Conservation (phyloP, 371 early-diverging fungal genomes). For the Mucor sp. region DNA sequence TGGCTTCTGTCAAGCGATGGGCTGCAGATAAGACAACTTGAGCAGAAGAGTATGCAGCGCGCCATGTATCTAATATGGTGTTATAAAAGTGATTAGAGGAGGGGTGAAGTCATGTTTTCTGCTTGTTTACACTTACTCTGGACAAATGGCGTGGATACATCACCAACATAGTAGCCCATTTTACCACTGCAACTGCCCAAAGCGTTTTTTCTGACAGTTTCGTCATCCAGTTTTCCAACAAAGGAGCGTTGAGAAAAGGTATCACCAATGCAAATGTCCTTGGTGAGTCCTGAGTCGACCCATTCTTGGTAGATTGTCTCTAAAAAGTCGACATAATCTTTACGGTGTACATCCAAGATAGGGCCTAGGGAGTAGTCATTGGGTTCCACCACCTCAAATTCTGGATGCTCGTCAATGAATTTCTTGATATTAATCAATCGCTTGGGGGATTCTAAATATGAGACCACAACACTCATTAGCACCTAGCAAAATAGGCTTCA, state of each 20-base stretch:
- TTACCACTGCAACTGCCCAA: constrained; percentile 16
- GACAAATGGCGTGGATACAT: constrained; percentile 59
- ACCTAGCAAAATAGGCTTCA: too few relatives aligned
- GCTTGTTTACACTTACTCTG: constrained; percentile 35
- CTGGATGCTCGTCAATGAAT: constrained; percentile 27
- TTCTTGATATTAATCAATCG: constrained; percentile 36
- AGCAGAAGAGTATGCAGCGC: constrained; percentile 65
- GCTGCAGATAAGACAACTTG: constrained; percentile 69
- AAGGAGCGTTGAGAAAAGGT: constrained; percentile 47
- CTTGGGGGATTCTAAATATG: constrained; percentile 36
- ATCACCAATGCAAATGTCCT: constrained; percentile 63
- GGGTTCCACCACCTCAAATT: constrained; percentile 36
- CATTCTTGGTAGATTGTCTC: constrained; percentile 60
- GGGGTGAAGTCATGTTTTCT: not conserved
- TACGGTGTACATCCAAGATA: constrained; percentile 59
- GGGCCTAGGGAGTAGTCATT: constrained; percentile 59
- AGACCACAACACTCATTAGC: not conserved
- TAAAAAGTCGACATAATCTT: constrained; percentile 62
- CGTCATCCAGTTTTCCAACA: constrained; percentile 31
- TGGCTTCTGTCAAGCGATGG: constrained; percentile 39
- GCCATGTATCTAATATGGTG: constrained; percentile 56
- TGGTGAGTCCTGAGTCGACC: constrained; percentile 58
- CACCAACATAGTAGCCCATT: constrained; percentile 57
- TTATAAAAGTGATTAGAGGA: not conserved
- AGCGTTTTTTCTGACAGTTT: constrained; percentile 32